Evolutionary conservation across 1,284 basidiomycete species (phyloP), one percentile per base, ranked within the genome.

Genomic region (Stygiomarasmius scandens): DNA sequence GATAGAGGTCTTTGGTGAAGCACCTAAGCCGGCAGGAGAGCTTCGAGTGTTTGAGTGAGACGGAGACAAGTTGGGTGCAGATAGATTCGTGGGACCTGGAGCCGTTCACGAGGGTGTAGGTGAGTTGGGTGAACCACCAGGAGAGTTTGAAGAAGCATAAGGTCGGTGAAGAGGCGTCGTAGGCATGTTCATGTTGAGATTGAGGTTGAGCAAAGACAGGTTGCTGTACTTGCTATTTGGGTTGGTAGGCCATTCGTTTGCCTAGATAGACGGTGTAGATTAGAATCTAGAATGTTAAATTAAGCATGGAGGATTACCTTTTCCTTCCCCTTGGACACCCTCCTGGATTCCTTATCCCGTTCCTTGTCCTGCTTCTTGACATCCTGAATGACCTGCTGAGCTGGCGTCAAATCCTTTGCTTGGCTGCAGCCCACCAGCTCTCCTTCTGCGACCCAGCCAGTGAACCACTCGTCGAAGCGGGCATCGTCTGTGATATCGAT

Each of bases 351-450:
- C 58, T 75, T 78, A 52, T 80, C 82, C 76, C 68, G 75, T 75
- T 86, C 84, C 69, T 87, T 86, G 50, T 88, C 85, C 53, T 82
- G 79, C 22, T 80, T 75, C 64, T 91, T 89, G 19, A 87, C 76
- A 11, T 92, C 90, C 54, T 81, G 77, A 43, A 91, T 85, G 56
- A 92, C 78, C 64, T 90, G 88, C 66, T 92, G 90, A 0, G 90
- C 90, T 4, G 91, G 90, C 0, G 90, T 92, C 19, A 91, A 79
- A 20, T 90, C 88, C 63, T 80, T 80, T 9, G 84, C 75, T 88
- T 91, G 2, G 90, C 83, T 2, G 82, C 74, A 6, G 80, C 69
- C 87, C 90, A 91, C 88, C 90, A 90, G 51, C 66, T 69, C 8
- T 87, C 86, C 69, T 87, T 88, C 64, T 85, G 80, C 1, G 86